Evolutionary conservation across 371 early-diverging fungal species (phyloP).

Genomic region (Saksenaea oblongispora): DNA sequence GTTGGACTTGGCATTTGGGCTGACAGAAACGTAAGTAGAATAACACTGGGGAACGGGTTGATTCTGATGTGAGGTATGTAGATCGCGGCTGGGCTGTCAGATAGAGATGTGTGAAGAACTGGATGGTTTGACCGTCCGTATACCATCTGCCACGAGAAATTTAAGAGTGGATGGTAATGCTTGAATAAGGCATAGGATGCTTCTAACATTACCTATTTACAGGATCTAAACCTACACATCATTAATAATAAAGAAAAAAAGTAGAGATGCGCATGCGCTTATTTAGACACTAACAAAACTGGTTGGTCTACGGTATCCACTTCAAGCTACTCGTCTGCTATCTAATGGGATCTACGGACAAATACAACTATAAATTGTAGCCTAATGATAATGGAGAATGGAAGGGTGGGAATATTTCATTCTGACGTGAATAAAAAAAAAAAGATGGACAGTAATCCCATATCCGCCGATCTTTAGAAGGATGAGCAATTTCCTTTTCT

Average conservation of each 20-base stretch:
- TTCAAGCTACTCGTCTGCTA: too few relatives aligned
- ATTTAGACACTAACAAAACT: not conserved
- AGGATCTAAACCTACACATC: conserved; percentile 54
- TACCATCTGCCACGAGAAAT: conserved; percentile 97
- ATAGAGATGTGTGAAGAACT: conserved; percentile 82
- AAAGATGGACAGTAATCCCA: not conserved
- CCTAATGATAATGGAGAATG: too few relatives aligned
- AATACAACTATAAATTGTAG: not conserved
- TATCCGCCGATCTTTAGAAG: not conserved
- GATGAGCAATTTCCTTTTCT: not conserved
- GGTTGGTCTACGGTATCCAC: not conserved
- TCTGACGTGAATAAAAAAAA: too few relatives aligned
- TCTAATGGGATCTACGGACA: not conserved
- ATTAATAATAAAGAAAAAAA: conserved; percentile 21
- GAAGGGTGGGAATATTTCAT: too few relatives aligned
- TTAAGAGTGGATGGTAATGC: conserved; percentile 88
- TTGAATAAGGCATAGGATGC: not conserved
- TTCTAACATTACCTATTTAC: not conserved
- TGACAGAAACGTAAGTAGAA: conserved; percentile 85
- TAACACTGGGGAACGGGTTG: not conserved
- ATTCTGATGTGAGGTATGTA: conserved; percentile 20
- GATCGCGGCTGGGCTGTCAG: conserved; percentile 98
- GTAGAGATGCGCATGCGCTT: not conserved
- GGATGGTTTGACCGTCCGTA: conserved; percentile 85
- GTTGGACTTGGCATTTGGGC: conserved; percentile 98